Evolutionary conservation across 2,329 filamentous ascomycete genomes (phyloP).

Genomic region (Exophiala dermatitidis): DNA sequence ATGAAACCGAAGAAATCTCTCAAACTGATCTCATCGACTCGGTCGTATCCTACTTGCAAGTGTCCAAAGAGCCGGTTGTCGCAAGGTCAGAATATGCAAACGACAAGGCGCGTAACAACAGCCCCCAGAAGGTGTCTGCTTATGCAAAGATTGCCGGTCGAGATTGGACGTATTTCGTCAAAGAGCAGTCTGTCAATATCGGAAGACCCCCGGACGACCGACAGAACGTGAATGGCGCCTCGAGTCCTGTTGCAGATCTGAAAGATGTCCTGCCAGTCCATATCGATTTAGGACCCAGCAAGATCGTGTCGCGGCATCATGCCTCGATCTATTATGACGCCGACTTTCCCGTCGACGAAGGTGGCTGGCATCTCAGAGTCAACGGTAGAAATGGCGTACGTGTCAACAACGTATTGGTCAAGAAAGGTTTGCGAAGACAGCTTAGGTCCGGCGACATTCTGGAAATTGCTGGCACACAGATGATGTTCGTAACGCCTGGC

Average conservation of each 20-base stretch:
- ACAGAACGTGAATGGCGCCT: constrained; percentile 29
- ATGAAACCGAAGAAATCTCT: constrained; percentile 37
- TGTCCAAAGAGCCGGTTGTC: constrained; percentile 39
- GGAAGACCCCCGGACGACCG: constrained; percentile 44
- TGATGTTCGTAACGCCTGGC: constrained; percentile 95
- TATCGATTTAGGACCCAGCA: constrained; percentile 81
- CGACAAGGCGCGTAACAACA: constrained; percentile 35
- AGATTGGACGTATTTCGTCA: constrained; percentile 48
- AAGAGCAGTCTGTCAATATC: constrained; percentile 43
- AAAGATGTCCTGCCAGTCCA: constrained; percentile 50
- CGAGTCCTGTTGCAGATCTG: constrained; percentile 41
- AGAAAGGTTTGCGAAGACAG: constrained; percentile 56
- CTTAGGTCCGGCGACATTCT: constrained; percentile 84
- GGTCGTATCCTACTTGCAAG: constrained; percentile 42
- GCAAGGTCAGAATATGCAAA: constrained; percentile 42
- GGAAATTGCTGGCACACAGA: constrained; percentile 86
- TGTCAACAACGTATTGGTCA: constrained; percentile 65
- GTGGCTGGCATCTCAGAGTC: constrained; percentile 73
- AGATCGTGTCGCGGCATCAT: constrained; percentile 71
- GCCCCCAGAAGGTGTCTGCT: constrained; percentile 40
- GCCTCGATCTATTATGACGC: constrained; percentile 69
- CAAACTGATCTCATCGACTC: constrained; percentile 42
- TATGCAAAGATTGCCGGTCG: constrained; percentile 47
- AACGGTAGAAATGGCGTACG: constrained; percentile 89
- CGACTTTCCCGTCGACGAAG: constrained; percentile 43